Percentiles rank a stretch among this genome's conserved stretches.
Evolutionary conservation across 768 basidiomycete species (phyloP).

Genomic region (Termitomyces sp.): DNA sequence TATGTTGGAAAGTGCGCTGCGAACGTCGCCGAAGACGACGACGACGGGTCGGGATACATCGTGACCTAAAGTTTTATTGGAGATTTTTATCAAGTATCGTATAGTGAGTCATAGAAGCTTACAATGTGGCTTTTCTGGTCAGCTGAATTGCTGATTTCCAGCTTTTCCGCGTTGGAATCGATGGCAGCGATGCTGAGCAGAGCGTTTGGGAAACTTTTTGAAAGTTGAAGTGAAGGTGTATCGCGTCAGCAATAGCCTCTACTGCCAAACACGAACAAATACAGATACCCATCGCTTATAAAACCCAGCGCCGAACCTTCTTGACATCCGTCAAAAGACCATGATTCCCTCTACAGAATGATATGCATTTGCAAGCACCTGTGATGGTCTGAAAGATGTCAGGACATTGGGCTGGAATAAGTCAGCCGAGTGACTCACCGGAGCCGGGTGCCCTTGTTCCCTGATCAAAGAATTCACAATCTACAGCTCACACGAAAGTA

Average conservation of each 20-base stretch:
- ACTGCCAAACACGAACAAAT: constrained; percentile 1
- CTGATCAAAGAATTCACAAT: not conserved
- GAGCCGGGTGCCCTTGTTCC: not conserved
- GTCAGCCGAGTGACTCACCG: not conserved
- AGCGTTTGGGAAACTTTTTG: constrained; percentile 7
- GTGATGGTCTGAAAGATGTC: not conserved
- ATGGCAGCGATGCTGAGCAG: constrained; percentile 1
- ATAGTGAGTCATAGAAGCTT: not conserved
- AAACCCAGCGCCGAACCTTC: no score
- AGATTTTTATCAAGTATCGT: not conserved
- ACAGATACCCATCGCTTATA: not conserved
- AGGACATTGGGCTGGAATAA: not conserved
- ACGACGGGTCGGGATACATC: constrained; percentile 10
- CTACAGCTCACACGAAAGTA: not conserved
- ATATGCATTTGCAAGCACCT: not conserved
- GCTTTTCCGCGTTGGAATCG: not conserved
- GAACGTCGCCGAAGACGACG: constrained; percentile 5
- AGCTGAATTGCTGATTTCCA: not conserved
- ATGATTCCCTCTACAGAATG: not conserved
- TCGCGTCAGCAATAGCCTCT: not conserved
- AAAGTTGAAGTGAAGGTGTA: not conserved
- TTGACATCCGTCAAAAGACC: not conserved
- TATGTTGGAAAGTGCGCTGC: constrained; percentile 9
- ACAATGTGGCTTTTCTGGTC: not conserved
- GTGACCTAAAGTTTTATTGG: not conserved